A percentile compares a stretch with the other conserved stretches of the same genome.
These are phyloP conservation scores for Microbotryum lychnidis-dioicae DNA, from an alignment of 1,284 basidiomycete species.

Conservation along the genomic window DNA sequence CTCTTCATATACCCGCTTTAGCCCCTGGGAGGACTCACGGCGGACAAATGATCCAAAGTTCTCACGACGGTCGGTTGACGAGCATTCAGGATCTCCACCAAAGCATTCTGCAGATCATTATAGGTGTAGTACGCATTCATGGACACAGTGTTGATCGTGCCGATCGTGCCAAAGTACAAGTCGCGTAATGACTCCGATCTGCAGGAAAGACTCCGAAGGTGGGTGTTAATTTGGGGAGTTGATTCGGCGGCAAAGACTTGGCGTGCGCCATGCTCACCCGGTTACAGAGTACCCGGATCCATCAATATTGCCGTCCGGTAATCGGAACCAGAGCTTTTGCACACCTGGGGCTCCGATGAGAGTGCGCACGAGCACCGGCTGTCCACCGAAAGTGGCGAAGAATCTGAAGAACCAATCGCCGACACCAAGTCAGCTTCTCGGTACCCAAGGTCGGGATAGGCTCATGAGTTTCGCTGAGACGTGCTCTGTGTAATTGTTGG, in stretches of 20 bases:
- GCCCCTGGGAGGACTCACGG: no score
- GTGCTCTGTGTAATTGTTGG: slow-evolving; percentile 6
- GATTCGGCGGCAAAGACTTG: no score
- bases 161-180: slow-evolving; percentile 21
- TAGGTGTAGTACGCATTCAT: slow-evolving; percentile 10
- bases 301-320: slow-evolving; percentile 25
- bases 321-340: slow-evolving; percentile 21
- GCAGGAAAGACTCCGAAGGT: no score
- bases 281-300: slow-evolving; percentile 11
- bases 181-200: slow-evolving; percentile 10
- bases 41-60: slow-evolving; percentile 23
- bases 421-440: no score
- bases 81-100: slow-evolving; percentile 14
- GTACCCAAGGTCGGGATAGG: background rate
- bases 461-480: background rate
- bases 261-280: background rate
- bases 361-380: slow-evolving; percentile 20
- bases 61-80: slow-evolving; percentile 11
- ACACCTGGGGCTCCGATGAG: slow-evolving; percentile 12
- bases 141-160: slow-evolving; percentile 6
- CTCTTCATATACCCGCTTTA: no score
- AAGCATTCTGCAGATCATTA: slow-evolving; percentile 7
- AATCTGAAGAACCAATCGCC: background rate
- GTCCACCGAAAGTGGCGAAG: slow-evolving; percentile 20
- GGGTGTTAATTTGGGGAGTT: no score